Evolutionary conservation across 2,329 filamentous ascomycete genomes (phyloP), one percentile per base, ranked within the genome.

Genomic region (Paracorniculantispora psalliotae): DNA sequence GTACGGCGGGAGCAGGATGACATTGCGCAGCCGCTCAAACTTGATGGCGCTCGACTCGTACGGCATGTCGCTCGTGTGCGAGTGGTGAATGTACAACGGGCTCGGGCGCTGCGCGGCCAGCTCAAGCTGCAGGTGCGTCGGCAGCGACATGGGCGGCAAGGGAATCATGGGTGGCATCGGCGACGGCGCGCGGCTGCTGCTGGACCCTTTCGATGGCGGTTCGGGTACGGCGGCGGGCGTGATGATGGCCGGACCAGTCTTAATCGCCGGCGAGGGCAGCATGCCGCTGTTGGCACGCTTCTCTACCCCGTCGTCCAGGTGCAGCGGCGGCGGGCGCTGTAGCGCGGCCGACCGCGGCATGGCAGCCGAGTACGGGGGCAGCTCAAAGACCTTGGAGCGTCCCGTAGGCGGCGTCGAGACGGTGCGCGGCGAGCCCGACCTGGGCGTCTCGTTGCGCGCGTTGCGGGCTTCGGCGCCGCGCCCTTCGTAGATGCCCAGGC

Each of bases 1-100:
- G 61, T 89, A 90, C 0, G 85, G 82, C 0, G 93, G 92, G 3
- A 99, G 77, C 26, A 92, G 78, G 6, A 99, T 74, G 61, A 97
- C 96, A 70, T 97, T 97, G 64, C 91, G 82, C 13, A 99, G 79
- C 41, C 96, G 86, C 71, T 97, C 91, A 61, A 97, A 89, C 71
- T 97, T 97, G 67, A 96, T 84, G 30, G 88, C 88, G 23, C 91
- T 93, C 4, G 92, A 96, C 72, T 99, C 94, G 72, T 97, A 97
- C 0, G 92, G 91, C 25, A 78, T 75, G 58, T 87, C 84, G 61
- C 73, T 77, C 0, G 79, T 68, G 48, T 82, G 75, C 0, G 83
- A 81, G 61, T 82, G 81, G 66, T 87, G 79, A 59, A 88, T 87
- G 64, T 87, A 87, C n/a, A 87, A 71, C 7, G 84, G 84, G 50